Evolutionary conservation across 2,329 filamentous ascomycete species (phyloP), one percentile per base, ranked within the genome.

Genomic region (Fusarium sp.): DNA sequence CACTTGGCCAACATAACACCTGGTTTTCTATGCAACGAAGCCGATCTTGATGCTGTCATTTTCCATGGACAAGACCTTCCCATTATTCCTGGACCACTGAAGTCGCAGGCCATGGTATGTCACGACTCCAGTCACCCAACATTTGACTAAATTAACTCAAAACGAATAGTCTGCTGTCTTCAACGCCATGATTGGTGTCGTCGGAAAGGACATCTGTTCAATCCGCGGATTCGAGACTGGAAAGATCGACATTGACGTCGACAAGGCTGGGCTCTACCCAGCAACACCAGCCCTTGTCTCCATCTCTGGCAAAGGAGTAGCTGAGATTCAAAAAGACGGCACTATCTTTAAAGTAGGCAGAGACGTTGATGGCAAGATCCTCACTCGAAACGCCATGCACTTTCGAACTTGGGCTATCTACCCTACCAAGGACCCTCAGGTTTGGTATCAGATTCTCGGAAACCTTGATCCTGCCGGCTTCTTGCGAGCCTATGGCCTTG

Each of bases 381-480:
- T 44, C 41, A 44, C 41, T 13, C n/a, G 22, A 22, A 44, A 44
- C 41, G n/a, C 41, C 9, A 44, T 44, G 41, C 41, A 44, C 41
- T 44, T 22, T 20, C 41, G 41, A 13, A 24, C n/a, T 44, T 44
- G n/a, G 41, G 41, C 41, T 13, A 79, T 85, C 47, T 86, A 86
- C 63, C 81, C 80, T 7, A 87, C 84, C 1, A 81, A 78, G 30
- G 75, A 82, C 47, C 74, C 78, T 0, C 76, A 79, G 3, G 79
- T 81, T 3, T 85, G 82, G 81, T 87, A 84, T 70, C 83, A 83
- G 41, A 77, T 87, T 5, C 83, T 86, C 62, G 85, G 85, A 13
- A 85, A 81, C 6, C 76, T 87, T 34, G 40, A 41, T n/a, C 40
- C 40, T 10, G 40, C 40, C 10, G 40, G 40, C 11, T 41, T 41